phyloP scores from a whole-genome alignment of 805 yeast genomes.

The Schwanniomyces sp. region DNA sequence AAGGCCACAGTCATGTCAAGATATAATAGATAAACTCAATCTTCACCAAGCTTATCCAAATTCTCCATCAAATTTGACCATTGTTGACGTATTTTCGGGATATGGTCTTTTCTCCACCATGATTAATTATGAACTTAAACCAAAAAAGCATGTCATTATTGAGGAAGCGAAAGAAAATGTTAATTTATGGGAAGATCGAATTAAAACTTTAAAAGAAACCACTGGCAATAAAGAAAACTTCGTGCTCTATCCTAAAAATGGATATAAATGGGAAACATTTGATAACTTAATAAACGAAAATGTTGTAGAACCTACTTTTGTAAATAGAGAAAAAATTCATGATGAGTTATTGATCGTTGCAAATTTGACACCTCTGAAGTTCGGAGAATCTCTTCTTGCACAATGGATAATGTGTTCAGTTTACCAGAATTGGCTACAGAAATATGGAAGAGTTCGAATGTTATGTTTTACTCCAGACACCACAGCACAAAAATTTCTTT shows the following conservation, averaged over 20 bases:
- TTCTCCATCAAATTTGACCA: slow-evolving; percentile 37
- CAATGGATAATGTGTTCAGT: slow-evolving; percentile 75
- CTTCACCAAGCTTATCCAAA: slow-evolving; percentile 36
- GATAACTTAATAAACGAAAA: slow-evolving; percentile 48
- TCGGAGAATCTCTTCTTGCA: slow-evolving; percentile 67
- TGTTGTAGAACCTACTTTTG: slow-evolving; percentile 27
- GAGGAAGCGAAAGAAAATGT: slow-evolving; percentile 44
- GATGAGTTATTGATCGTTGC: slow-evolving; percentile 58
- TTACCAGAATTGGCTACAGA: slow-evolving; percentile 71
- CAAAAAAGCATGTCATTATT: slow-evolving; percentile 62
- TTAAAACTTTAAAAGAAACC: slow-evolving; percentile 18
- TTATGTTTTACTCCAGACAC: slow-evolving; percentile 63
- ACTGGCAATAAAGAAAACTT: slow-evolving; percentile 33
- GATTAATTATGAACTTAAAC: slow-evolving; percentile 59
- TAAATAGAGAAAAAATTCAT: slow-evolving; percentile 44
- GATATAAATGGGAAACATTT: slow-evolving; percentile 70
- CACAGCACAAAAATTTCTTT: slow-evolving; percentile 54
- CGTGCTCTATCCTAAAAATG: slow-evolving; percentile 42
- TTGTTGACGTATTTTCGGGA: slow-evolving; percentile 63
- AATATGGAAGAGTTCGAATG: slow-evolving; percentile 71
- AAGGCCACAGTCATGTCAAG: slow-evolving; percentile 26
- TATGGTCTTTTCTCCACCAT: slow-evolving; percentile 61
- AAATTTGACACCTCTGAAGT: slow-evolving; percentile 49
- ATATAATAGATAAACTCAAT: slow-evolving; percentile 48
- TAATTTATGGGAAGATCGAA: slow-evolving; percentile 26